These are phyloP conservation scores for Leccinum fibrillosum DNA, from an alignment of 768 basidiomycete species.

Conservation along the genomic window DNA sequence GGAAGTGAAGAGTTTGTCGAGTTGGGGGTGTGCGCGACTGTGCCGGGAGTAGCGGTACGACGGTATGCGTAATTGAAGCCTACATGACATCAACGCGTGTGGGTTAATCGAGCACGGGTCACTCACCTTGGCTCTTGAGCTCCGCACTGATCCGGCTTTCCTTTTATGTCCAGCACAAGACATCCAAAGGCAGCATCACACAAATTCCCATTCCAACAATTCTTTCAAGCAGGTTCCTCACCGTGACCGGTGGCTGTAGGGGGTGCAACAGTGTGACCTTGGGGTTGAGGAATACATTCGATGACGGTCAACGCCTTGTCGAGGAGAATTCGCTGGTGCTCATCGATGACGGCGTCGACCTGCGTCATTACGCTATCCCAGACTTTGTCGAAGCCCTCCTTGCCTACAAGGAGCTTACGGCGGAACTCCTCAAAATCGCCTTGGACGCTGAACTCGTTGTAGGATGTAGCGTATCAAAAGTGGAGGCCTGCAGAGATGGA, in stretches of 20 bases:
- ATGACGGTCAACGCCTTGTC: constrained; percentile 87
- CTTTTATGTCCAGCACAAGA: constrained; percentile 79
- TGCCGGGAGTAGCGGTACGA: constrained; percentile 55
- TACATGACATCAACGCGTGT: constrained; percentile 29
- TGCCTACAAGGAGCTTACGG: constrained; percentile 72
- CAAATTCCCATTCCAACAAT: constrained; percentile 99
- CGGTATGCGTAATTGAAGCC: constrained; percentile 98
- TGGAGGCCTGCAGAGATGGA: constrained; percentile 94
- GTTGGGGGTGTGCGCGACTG: constrained; percentile 56
- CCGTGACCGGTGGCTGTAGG: constrained; percentile 50
- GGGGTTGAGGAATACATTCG: constrained; percentile 67
- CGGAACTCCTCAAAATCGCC: constrained; percentile 85
- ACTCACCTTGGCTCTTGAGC: constrained; percentile 84
- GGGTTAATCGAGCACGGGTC: background rate
- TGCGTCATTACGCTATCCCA: constrained; percentile 92
- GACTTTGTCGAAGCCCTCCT: constrained; percentile 85
- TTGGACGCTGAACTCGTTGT: constrained; percentile 96
- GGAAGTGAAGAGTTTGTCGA: constrained; percentile 52
- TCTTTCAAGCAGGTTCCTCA: constrained; percentile 98
- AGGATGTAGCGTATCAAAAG: constrained; percentile 94
- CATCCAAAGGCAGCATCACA: constrained; percentile 94
- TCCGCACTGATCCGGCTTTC: constrained; percentile 93
- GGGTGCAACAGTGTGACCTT: constrained; percentile 35
- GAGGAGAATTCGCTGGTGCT: constrained; percentile 81
- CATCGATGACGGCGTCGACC: constrained; percentile 89